Evolutionary conservation across 108 stramenopile genomes (phyloP).

Genomic region (Cylindrotheca closterium): DNA sequence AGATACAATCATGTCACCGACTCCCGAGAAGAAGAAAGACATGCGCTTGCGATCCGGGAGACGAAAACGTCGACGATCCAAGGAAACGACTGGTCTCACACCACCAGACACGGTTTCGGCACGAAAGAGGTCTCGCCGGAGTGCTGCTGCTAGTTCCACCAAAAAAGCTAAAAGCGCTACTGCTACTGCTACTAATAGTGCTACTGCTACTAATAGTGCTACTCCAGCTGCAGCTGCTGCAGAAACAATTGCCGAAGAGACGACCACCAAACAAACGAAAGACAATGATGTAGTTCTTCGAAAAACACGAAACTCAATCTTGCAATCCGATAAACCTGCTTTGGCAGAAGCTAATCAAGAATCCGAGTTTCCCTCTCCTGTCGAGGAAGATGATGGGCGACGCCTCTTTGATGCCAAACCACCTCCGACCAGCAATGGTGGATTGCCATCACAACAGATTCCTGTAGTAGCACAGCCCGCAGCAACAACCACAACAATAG

Average conservation of each 20-base stretch:
- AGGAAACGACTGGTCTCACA: conserved; percentile 32
- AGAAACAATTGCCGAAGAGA: not conserved
- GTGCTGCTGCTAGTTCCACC: not conserved
- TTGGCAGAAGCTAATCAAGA: conserved; percentile 10
- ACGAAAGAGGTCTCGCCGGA: conserved; percentile 8
- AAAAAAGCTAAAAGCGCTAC: not conserved
- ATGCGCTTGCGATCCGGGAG: conserved; percentile 50
- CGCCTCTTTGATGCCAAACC: conserved; percentile 8
- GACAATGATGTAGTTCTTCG: not conserved
- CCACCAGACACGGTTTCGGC: conserved; percentile 14
- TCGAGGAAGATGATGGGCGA: conserved; percentile 14
- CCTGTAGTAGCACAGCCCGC: not conserved
- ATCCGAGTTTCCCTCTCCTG: not conserved
- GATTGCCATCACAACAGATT: not conserved
- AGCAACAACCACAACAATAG: not conserved
- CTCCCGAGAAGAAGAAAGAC: conserved; percentile 12
- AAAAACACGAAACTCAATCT: conserved; percentile 2
- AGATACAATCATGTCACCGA: conserved; percentile 10
- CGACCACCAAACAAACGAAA: not conserved
- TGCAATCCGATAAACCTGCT: conserved; percentile 5
- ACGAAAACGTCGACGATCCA: conserved; percentile 44
- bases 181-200: not conserved
- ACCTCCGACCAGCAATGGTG: not conserved
- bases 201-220: not conserved
- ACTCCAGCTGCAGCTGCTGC: conserved; percentile 5